A percentile compares a stretch with the other conserved stretches of the same genome.
phyloP scores from a whole-genome alignment of 371 early-diverging fungal species.

The Nosema granulosis region DNA sequence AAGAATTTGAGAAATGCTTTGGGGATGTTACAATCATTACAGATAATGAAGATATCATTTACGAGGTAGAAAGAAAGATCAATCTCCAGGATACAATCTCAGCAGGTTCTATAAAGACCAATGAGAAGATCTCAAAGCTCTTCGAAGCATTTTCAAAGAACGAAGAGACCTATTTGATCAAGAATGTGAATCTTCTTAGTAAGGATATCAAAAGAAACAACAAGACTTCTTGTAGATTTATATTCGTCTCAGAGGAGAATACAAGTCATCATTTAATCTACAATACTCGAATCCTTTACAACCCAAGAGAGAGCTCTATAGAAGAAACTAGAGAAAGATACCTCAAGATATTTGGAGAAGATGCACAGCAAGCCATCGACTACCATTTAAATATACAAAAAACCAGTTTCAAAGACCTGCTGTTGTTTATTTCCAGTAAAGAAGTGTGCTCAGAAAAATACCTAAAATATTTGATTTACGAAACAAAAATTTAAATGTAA shows the following conservation, averaged over 20 bases:
- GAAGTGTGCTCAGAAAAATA: too few species aligned
- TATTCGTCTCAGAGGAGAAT: conserved; percentile 37
- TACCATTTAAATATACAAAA: too few species aligned
- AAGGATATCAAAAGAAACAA: conserved; percentile 14
- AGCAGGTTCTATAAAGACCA: conserved; percentile 35
- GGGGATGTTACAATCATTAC: background rate
- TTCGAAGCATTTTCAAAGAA: background rate
- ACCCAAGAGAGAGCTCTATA: background rate
- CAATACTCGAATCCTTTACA: conserved; percentile 27
- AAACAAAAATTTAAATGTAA: too few species aligned
- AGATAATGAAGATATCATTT: conserved; percentile 1
- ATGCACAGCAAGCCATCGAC: too few species aligned
- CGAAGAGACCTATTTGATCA: conserved; percentile 20
- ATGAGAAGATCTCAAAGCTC: conserved; percentile 27
- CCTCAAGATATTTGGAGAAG: background rate
- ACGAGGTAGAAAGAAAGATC: conserved; percentile 31
- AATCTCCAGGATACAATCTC: conserved; percentile 29
- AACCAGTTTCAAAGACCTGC: too few species aligned
- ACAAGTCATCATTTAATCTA: conserved; percentile 22
- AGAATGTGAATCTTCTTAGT: conserved; percentile 38
- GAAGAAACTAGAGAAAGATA: background rate
- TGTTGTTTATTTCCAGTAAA: too few species aligned
- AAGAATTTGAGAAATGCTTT: background rate
- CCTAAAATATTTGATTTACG: too few species aligned
- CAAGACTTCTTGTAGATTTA: conserved; percentile 18